Base-by-base conservation (phyloP, 148 eudicot genomes). In the Vaccinium myrtillus region DNA sequence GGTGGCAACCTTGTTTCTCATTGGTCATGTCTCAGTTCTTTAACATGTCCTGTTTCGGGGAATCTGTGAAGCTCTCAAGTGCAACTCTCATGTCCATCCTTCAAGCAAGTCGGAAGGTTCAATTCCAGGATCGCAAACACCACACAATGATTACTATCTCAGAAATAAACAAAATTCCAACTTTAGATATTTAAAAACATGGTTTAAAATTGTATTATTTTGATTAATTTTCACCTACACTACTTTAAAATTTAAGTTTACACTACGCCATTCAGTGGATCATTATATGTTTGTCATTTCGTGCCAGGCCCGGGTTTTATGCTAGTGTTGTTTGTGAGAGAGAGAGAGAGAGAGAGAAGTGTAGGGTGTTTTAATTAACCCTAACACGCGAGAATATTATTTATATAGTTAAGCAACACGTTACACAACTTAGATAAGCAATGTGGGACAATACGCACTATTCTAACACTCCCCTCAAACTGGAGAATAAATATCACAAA, bases 1-100 rank as follows among this genome's bases (percentile, higher is more conserved):
- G 99, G 99, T 81, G 99, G 99, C 89, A 97, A 97, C 89, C 95
- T 97, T 30, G 84, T 94, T 78, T 27, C 81, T 83, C 8, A 21
- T 61, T 85, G 50, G 12, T 48, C 14, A 16, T 82, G 55, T 79
- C 76, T 48, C 75, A 81, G 19, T 59, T n/a, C 48, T 77, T 77
- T 51, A 53, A 23, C 14, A 25, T 32, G 23, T 79, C n/a, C 81
- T 79, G 30, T 18, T 7, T 0, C 18, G 2, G 18, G 43, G 39
- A 14, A 77, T 23, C 80, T 6, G 8, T 54, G 81, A 39, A 49
- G 51, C 32, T 32, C 32, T 32, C 32, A 32, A 32, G 32, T 32
- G 32, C 32, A 32, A 32, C 32, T 32, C 36, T 32, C 36, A 32
- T 2, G 36, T 32, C 36, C 36, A 32, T 32, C 36, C 2, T 32